These are phyloP conservation scores for Populus simonii DNA, from an alignment of 345 rosid genomes.

Conservation along the genomic window DNA sequence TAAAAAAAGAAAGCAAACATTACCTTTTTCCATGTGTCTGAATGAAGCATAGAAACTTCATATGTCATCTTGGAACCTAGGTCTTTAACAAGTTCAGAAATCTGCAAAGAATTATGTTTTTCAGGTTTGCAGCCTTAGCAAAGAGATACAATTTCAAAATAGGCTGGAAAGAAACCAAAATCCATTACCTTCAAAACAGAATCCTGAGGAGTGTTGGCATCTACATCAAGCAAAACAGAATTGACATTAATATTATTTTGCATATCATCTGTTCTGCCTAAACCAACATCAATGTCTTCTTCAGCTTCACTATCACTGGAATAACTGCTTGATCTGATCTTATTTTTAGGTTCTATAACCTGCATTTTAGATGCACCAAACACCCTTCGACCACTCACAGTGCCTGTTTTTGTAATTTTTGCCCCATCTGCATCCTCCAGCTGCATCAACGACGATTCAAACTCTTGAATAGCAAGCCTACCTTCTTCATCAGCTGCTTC, in stretches of 20 bases:
- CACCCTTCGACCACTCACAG: slow-evolving; percentile 67
- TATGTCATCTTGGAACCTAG: slow-evolving; percentile 68
- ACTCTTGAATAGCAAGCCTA: slow-evolving; percentile 71
- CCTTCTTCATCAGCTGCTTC: slow-evolving; percentile 78
- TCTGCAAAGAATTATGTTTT: slow-evolving; percentile 37
- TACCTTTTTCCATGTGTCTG: slow-evolving; percentile 81
- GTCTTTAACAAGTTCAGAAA: slow-evolving; percentile 38
- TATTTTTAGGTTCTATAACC: slow-evolving; percentile 32
- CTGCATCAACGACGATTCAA: slow-evolving; percentile 46
- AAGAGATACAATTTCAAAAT: slow-evolving; percentile 5
- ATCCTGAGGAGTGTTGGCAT: slow-evolving; percentile 25
- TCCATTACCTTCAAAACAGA: not conserved
- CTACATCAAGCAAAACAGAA: slow-evolving; percentile 35
- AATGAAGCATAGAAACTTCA: slow-evolving; percentile 71
- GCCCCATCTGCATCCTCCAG: slow-evolving; percentile 44
- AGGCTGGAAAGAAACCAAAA: slow-evolving; percentile 5
- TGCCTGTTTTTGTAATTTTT: slow-evolving; percentile 33
- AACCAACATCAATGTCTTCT: slow-evolving; percentile 33
- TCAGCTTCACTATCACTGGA: slow-evolving; percentile 60
- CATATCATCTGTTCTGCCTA: slow-evolving; percentile 24
- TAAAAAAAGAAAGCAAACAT: not conserved
- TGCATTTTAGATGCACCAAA: slow-evolving; percentile 61
- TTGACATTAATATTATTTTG: slow-evolving; percentile 28
- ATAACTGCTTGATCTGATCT: slow-evolving; percentile 39
- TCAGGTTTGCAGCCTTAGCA: slow-evolving; percentile 6